Evolutionary conservation across 768 basidiomycete genomes (phyloP).

Genomic region (Termitomyces sp.): DNA sequence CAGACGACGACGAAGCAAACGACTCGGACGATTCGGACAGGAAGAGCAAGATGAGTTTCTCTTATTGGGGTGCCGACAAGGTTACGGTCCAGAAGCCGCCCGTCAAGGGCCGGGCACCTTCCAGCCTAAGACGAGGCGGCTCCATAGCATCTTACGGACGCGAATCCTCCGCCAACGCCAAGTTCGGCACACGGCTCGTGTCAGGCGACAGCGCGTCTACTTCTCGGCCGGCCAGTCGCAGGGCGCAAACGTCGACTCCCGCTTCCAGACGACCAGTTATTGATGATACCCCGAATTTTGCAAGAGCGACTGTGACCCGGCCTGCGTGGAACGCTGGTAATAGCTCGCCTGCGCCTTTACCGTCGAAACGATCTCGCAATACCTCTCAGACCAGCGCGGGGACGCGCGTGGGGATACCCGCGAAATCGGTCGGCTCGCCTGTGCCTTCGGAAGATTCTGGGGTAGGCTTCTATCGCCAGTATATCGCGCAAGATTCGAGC

Average conservation of each 20-base stretch:
- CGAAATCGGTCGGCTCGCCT: conserved; percentile 56
- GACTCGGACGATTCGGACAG: conserved; percentile 85
- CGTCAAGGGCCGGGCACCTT: conserved; percentile 41
- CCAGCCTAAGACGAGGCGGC: conserved; percentile 37
- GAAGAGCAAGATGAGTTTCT: conserved; percentile 93
- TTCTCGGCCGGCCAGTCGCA: conserved; percentile 59
- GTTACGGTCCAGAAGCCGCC: conserved; percentile 80
- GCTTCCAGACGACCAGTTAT: conserved; percentile 38
- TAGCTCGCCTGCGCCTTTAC: conserved; percentile 32
- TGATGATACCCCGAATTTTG: conserved; percentile 61
- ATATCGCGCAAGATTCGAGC: conserved; percentile 69
- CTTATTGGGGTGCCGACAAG: conserved; percentile 91
- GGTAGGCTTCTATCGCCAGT: conserved; percentile 78
- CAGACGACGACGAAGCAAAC: conserved; percentile 49
- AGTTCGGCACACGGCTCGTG: conserved; percentile 83
- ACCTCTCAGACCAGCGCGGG: conserved; percentile 69
- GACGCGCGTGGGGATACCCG: conserved; percentile 33
- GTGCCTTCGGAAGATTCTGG: conserved; percentile 80
- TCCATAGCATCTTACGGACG: conserved; percentile 59
- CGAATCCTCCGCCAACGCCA: conserved; percentile 86
- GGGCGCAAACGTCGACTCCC: conserved; percentile 45
- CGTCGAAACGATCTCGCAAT: conserved; percentile 63
- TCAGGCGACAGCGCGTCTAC: conserved; percentile 48
- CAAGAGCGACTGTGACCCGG: conserved; percentile 68
- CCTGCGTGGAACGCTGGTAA: conserved; percentile 73